A percentile compares a stretch with the other conserved stretches of the same genome.
These are phyloP conservation scores for Diplodia intermedia DNA, from an alignment of 2,329 filamentous ascomycete genomes.

Conservation along the genomic window DNA sequence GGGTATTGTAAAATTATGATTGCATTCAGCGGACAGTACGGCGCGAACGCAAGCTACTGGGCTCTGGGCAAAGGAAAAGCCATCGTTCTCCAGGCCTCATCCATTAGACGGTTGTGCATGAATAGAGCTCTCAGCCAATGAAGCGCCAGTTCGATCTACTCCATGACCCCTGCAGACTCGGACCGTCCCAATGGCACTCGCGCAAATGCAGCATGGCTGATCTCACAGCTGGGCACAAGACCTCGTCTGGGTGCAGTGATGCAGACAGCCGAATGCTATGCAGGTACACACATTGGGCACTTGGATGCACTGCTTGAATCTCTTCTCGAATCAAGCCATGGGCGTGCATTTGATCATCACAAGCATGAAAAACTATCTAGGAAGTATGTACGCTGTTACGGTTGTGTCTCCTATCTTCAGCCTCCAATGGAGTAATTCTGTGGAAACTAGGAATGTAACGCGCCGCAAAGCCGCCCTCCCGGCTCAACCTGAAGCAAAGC, in stretches of 20 bases:
- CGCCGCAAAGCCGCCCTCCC: constrained; percentile 64
- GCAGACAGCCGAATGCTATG: not conserved
- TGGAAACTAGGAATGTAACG: constrained; percentile 74
- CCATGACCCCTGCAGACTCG: not conserved
- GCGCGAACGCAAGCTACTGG: not conserved
- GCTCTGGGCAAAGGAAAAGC: constrained; percentile 4
- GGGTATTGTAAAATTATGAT: constrained; percentile 27
- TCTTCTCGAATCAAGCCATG: not conserved
- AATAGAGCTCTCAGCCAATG: not conserved
- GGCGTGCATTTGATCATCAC: not conserved
- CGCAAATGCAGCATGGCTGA: not conserved
- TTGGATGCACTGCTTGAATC: not conserved
- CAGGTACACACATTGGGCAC: not conserved
- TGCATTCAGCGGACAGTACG: not conserved
- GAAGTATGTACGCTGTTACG: constrained; percentile 31
- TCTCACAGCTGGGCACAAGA: not conserved
- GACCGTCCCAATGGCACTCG: not conserved
- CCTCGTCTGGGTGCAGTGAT: not conserved
- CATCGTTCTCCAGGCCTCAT: not conserved
- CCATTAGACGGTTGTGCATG: not conserved
- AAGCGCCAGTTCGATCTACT: not conserved
- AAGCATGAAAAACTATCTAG: constrained; percentile 4
- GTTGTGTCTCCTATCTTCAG: constrained; percentile 30
- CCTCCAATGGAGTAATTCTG: constrained; percentile 28
- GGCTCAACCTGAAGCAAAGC: constrained; percentile 65